These are phyloP conservation scores for Solanum habrochaites DNA, from an alignment of 257 asterid genomes.

Conservation along the genomic window DNA sequence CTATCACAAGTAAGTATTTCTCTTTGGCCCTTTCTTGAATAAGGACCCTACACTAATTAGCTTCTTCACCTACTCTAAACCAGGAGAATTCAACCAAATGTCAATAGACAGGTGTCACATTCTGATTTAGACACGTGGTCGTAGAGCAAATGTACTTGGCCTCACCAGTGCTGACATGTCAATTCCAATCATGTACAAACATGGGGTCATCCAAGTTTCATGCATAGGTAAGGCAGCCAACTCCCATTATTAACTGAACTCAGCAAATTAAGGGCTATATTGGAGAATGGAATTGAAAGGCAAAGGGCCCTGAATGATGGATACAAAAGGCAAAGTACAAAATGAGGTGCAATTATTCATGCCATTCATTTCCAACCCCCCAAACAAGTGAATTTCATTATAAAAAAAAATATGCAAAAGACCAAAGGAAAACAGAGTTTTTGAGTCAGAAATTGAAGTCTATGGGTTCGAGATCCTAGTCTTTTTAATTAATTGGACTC, in stretches of 20 bases:
- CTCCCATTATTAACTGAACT: constrained; percentile 18
- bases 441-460: neutral
- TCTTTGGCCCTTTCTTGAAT: neutral
- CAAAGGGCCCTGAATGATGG: constrained; percentile 39
- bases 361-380: constrained; percentile 30
- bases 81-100: neutral
- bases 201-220: constrained; percentile 51
- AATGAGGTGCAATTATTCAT: constrained; percentile 41
- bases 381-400: neutral
- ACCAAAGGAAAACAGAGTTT: neutral
- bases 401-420: neutral
- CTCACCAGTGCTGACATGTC: constrained; percentile 27
- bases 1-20: neutral
- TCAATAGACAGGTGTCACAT: constrained; percentile 27
- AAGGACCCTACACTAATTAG: constrained; percentile 9
- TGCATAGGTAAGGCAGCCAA: constrained; percentile 11
- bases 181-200: constrained; percentile 44
- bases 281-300: constrained; percentile 7
- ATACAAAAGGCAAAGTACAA: constrained; percentile 59
- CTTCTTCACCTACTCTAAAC: constrained; percentile 7
- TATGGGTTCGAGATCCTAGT: neutral
- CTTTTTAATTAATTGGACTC: neutral
- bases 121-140: constrained; percentile 21
- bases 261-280: neutral
- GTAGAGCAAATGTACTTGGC: neutral